A percentile compares a stretch with the other conserved stretches of the same genome.
Conservation (phyloP, 2,329 filamentous ascomycete species). For the Emmonsia crescens region DNA sequence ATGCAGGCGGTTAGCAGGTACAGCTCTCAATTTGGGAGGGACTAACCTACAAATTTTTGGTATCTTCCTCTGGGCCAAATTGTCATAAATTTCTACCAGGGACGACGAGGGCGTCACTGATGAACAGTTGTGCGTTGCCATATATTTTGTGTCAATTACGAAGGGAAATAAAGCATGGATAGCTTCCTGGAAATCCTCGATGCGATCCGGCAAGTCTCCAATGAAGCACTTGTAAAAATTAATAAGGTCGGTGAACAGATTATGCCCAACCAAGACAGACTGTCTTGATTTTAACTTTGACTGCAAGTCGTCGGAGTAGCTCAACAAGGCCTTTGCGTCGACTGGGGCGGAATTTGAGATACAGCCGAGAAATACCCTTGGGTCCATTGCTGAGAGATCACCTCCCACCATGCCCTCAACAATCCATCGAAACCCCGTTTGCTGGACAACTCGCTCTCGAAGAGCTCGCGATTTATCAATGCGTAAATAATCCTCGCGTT, state of each 20-base stretch:
- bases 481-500: slow-evolving; percentile 24
- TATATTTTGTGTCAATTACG: slow-evolving; percentile 53
- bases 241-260: slow-evolving; percentile 52
- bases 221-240: slow-evolving; percentile 52
- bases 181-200: slow-evolving; percentile 42
- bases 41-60: slow-evolving; percentile 24
- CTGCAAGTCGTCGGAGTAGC: slow-evolving; percentile 25
- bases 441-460: slow-evolving; percentile 22
- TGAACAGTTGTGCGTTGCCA: slow-evolving; percentile 45
- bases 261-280: slow-evolving; percentile 50
- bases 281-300: slow-evolving; percentile 35
- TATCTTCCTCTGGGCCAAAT: slow-evolving; percentile 15
- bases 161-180: slow-evolving; percentile 46
- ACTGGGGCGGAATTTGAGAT: slow-evolving; percentile 12
- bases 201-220: slow-evolving; percentile 44
- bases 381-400: slow-evolving; percentile 27
- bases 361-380: slow-evolving; percentile 22
- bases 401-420: slow-evolving; percentile 36
- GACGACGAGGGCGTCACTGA: slow-evolving; percentile 38
- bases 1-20: not conserved
- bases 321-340: slow-evolving; percentile 14
- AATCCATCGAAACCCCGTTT: slow-evolving; percentile 38
- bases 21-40: not conserved
- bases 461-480: slow-evolving; percentile 20
- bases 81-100: slow-evolving; percentile 21